Evolutionary conservation across 805 yeast genomes (phyloP).

Genomic region (Ogataea kodamae): DNA sequence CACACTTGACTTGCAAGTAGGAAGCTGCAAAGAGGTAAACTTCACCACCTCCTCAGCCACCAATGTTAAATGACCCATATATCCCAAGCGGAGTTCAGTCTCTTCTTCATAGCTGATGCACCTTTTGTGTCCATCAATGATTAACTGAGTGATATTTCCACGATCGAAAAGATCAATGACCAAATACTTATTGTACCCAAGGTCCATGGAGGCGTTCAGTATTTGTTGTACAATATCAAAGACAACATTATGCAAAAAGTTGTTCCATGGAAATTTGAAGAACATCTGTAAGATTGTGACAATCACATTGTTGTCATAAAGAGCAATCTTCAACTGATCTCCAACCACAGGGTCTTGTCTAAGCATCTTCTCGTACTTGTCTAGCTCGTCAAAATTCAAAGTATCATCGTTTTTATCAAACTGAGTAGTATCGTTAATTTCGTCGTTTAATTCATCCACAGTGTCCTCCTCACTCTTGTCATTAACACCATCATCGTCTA

Average conservation of each 20-base stretch:
- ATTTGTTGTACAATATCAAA: constrained; percentile 95
- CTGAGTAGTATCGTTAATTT: constrained; percentile 8
- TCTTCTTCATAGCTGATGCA: constrained; percentile 59
- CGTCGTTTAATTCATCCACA: constrained; percentile 16
- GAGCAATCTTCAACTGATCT: constrained; percentile 77
- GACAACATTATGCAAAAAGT: constrained; percentile 94
- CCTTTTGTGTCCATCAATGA: constrained; percentile 55
- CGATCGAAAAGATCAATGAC: constrained; percentile 69
- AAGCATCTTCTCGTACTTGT: constrained; percentile 32
- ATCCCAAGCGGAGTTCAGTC: constrained; percentile 73
- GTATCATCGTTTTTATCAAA: constrained; percentile 28
- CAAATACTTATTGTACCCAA: constrained; percentile 78
- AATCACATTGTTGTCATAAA: constrained; percentile 71
- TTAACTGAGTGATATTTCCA: constrained; percentile 53
- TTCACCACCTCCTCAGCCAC: constrained; percentile 96
- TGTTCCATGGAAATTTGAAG: constrained; percentile 91
- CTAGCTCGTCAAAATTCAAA: constrained; percentile 22
- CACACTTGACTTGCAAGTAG: constrained; percentile 50
- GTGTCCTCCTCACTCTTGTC: constrained; percentile 11
- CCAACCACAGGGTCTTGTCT: constrained; percentile 66
- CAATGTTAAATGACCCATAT: constrained; percentile 93
- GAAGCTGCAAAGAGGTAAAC: constrained; percentile 39
- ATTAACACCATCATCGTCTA: constrained; percentile 5
- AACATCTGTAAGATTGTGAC: constrained; percentile 62
- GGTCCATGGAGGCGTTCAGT: constrained; percentile 75